These are phyloP conservation scores for Mrakia frigida DNA, from an alignment of 768 basidiomycete species.

Conservation along the genomic window DNA sequence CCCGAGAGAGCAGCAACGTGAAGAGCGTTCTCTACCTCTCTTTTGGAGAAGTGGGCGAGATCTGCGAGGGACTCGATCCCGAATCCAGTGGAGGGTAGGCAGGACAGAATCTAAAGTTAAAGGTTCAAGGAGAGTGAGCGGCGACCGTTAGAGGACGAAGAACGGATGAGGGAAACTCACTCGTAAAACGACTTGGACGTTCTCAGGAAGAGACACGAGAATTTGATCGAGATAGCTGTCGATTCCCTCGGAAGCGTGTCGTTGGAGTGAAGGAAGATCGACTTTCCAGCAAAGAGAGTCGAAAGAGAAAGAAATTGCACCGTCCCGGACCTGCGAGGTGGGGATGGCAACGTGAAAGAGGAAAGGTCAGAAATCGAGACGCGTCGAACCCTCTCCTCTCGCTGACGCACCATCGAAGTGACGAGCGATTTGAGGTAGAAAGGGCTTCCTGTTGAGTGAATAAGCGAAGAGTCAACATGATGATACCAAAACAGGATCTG, in stretches of 20 bases:
- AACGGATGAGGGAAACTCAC: not conserved
- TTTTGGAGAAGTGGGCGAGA: not conserved
- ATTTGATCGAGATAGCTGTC: not conserved
- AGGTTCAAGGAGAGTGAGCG: too few relatives aligned
- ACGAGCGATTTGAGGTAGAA: constrained; percentile 13
- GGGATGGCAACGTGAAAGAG: not conserved
- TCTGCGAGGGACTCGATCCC: not conserved
- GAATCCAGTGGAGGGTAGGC: constrained; percentile 19
- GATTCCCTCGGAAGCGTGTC: constrained; percentile 3
- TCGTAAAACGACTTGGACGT: not conserved
- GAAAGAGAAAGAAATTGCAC: not conserved
- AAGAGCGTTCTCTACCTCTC: not conserved
- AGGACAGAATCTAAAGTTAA: constrained; percentile 26
- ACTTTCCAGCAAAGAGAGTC: not conserved
- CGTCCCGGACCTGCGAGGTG: constrained; percentile 7
- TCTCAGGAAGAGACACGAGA: not conserved
- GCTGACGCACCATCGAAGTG: constrained; percentile 1
- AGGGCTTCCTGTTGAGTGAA: not conserved
- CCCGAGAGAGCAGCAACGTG: not conserved
- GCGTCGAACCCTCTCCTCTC: too few relatives aligned
- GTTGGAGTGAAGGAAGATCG: constrained; percentile 4
- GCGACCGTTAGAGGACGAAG: too few relatives aligned
- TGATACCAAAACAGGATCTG: not conserved
- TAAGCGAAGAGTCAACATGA: not conserved
- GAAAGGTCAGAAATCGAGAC: too few relatives aligned